These are phyloP conservation scores for Coemansia biformis DNA, from an alignment of 192 early-diverging fungal species.

Conservation along the genomic window DNA sequence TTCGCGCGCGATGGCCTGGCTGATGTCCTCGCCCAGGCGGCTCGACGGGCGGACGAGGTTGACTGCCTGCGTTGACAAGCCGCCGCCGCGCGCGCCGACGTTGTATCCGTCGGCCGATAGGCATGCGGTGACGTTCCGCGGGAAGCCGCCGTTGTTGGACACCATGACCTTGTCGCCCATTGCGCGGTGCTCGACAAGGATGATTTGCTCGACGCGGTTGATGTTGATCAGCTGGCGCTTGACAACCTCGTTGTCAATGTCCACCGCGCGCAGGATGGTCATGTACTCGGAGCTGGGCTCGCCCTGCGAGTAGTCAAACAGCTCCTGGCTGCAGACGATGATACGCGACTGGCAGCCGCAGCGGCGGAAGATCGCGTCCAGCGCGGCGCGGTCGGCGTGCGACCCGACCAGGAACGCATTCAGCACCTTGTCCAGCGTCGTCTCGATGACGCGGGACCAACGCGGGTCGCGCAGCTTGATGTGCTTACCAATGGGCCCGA, in stretches of 20 bases:
- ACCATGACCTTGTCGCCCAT: conserved; percentile 43
- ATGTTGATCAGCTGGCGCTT: conserved; percentile 68
- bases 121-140: conserved; percentile 59
- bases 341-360: conserved; percentile 53
- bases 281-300: conserved; percentile 58
- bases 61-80: conserved; percentile 42
- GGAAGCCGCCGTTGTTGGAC: conserved; percentile 53
- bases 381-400: conserved; percentile 55
- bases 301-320: conserved; percentile 64
- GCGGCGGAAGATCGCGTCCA: conserved; percentile 53
- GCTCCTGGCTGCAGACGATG: conserved; percentile 56
- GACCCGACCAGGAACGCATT: conserved; percentile 67
- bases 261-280: conserved; percentile 60
- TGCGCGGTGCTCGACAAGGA: conserved; percentile 55
- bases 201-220: conserved; percentile 62
- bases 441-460: conserved; percentile 61
- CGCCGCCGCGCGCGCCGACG: conserved; percentile 54
- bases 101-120: conserved; percentile 56
- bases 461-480: conserved; percentile 55
- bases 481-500: conserved; percentile 68
- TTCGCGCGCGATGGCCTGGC: conserved; percentile 31
- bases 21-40: conserved; percentile 54
- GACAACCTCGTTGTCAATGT: conserved; percentile 64
- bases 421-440: conserved; percentile 55
- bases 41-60: conserved; percentile 35